Conservation (phyloP, 2,329 filamentous ascomycete species). For the Eutypa lata region DNA sequence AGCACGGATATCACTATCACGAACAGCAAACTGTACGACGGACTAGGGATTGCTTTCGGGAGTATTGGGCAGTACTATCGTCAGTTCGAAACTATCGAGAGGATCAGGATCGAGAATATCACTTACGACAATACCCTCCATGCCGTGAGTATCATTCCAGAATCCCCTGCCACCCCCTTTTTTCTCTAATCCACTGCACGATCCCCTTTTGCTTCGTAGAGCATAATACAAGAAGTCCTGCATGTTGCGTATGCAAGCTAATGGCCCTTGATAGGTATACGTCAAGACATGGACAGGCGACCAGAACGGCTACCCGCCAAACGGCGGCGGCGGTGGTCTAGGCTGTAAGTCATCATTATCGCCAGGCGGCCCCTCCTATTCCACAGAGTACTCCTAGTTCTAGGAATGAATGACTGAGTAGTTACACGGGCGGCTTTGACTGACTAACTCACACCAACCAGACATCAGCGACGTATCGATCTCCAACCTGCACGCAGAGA, state of each 20-base stretch:
- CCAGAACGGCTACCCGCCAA: conserved; percentile 41
- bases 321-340: conserved; percentile 46
- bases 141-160: neutral
- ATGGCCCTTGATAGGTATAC: conserved; percentile 22
- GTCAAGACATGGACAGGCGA: conserved; percentile 49
- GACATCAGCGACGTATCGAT: conserved; percentile 1
- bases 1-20: conserved; percentile 28
- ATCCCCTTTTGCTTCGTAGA: too few species aligned
- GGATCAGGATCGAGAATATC: conserved; percentile 37
- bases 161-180: neutral
- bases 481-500: conserved; percentile 7
- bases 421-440: neutral
- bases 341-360: conserved; percentile 40
- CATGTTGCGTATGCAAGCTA: too few species aligned
- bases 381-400: too few species aligned
- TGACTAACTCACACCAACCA: neutral
- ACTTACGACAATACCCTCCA: conserved; percentile 30
- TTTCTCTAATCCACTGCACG: too few species aligned
- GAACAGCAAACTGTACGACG: conserved; percentile 38
- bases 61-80: conserved; percentile 46
- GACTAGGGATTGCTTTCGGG: conserved; percentile 43
- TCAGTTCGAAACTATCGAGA: conserved; percentile 40
- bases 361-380: too few species aligned
- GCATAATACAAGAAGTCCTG: too few species aligned
- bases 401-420: too few species aligned